phyloP scores from a whole-genome alignment of 192 early-diverging fungal genomes.

The Coemansia sp. region DNA sequence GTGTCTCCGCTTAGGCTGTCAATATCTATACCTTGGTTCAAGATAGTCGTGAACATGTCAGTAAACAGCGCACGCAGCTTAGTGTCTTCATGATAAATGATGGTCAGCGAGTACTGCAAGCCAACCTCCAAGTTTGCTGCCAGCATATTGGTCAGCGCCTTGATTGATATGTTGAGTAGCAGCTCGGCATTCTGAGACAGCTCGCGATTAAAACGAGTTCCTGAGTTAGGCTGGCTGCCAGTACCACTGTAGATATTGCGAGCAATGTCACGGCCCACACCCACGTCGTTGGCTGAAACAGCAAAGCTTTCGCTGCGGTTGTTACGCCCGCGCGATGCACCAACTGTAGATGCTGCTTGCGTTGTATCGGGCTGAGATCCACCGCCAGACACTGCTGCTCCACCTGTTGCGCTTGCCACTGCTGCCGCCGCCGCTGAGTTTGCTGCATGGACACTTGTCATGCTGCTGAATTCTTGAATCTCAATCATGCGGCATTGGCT shows the following conservation, averaged over 20 bases:
- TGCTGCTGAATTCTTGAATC: conserved; percentile 54
- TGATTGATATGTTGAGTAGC: conserved; percentile 59
- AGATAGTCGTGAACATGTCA: conserved; percentile 87
- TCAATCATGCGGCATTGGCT: conserved; percentile 56
- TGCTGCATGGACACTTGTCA: conserved; percentile 51
- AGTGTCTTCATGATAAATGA: conserved; percentile 90
- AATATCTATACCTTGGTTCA: conserved; percentile 86
- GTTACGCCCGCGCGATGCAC: conserved; percentile 18
- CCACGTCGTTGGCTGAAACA: conserved; percentile 37
- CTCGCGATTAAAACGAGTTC: conserved; percentile 45
- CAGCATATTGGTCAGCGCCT: conserved; percentile 85
- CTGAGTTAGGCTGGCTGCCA: neutral
- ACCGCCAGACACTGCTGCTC: neutral
- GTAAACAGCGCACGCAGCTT: conserved; percentile 87
- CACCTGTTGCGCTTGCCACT: conserved; percentile 1
- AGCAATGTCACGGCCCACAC: conserved; percentile 53
- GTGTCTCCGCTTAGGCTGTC: conserved; percentile 73
- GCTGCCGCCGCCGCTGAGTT: conserved; percentile 24
- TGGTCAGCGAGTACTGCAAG: conserved; percentile 81
- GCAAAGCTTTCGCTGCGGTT: conserved; percentile 53
- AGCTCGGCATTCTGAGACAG: conserved; percentile 47
- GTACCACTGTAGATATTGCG: conserved; percentile 46
- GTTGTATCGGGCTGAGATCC: neutral
- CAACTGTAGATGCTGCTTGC: neutral
- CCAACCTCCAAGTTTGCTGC: conserved; percentile 91